Percentiles rank a stretch among this genome's conserved stretches.
Evolutionary conservation across 441 rosid species (phyloP).

Genomic region (California macrophylla): DNA sequence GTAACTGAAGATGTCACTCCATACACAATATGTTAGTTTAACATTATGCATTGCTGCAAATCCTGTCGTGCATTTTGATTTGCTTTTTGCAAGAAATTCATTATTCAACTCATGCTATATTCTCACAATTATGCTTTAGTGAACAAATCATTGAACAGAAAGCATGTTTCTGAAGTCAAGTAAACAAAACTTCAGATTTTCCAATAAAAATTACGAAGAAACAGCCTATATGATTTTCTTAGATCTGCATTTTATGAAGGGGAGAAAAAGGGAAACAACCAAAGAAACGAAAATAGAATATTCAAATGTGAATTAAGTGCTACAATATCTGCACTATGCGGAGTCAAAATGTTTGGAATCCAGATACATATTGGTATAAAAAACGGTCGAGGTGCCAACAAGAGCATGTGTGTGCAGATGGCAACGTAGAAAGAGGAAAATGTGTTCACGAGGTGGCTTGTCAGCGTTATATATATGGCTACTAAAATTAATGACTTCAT

Average conservation of each 20-base stretch:
- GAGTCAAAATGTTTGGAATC: neutral
- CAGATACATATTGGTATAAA: neutral
- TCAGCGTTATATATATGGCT: neutral
- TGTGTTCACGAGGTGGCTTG: neutral
- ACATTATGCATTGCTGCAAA: neutral
- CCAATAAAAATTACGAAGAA: neutral
- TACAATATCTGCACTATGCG: neutral
- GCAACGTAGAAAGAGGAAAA: neutral
- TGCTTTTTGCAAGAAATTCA: neutral
- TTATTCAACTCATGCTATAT: neutral
- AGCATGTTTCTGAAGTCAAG: neutral
- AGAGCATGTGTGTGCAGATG: neutral
- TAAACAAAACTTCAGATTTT: neutral
- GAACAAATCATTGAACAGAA: neutral
- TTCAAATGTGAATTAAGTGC: neutral
- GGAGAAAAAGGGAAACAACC: too few species aligned
- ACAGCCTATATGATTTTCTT: neutral
- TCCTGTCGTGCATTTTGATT: neutral
- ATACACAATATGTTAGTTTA: neutral
- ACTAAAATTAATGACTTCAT: neutral
- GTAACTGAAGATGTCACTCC: neutral
- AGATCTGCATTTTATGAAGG: too few species aligned
- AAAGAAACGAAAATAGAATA: neutral
- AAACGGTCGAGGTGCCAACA: neutral
- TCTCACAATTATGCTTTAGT: neutral